Percentiles rank a stretch among this genome's conserved stretches.
Evolutionary conservation across 106 monocot species (phyloP).

Genomic region (Dendrobium nobile): DNA sequence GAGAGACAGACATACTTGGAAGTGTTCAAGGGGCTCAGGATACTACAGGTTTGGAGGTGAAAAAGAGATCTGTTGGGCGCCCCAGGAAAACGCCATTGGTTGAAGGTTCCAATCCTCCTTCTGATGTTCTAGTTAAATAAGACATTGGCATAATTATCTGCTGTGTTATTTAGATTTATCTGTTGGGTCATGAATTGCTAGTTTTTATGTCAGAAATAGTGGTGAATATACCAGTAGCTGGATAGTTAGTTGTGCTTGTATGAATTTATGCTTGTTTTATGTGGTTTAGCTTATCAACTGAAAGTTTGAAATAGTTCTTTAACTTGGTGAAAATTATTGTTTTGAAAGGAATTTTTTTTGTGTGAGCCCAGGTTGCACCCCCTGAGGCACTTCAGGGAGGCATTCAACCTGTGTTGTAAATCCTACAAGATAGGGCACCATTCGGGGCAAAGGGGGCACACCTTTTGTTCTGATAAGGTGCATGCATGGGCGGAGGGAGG

Average conservation of each 20-base stretch:
- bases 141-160: background rate
- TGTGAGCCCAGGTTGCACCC: no score
- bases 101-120: background rate
- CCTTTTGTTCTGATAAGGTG: no score
- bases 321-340: no score
- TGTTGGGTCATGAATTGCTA: background rate
- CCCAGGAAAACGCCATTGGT: background rate
- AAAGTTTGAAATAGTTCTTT: no score
- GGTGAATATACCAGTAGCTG: background rate
- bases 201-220: background rate
- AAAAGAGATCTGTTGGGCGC: background rate
- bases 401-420: no score
- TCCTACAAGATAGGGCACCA: no score
- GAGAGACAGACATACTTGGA: background rate
- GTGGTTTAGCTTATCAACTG: background rate
- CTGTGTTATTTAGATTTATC: background rate
- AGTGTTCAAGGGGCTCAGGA: background rate
- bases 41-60: background rate
- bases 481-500: no score
- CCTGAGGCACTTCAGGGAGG: no score
- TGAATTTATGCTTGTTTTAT: background rate
- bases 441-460: no score
- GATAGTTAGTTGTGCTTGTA: background rate
- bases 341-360: no score
- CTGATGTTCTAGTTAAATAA: background rate